Base-by-base conservation (phyloP, 2,329 filamentous ascomycete genomes). In the Capronia americana region DNA sequence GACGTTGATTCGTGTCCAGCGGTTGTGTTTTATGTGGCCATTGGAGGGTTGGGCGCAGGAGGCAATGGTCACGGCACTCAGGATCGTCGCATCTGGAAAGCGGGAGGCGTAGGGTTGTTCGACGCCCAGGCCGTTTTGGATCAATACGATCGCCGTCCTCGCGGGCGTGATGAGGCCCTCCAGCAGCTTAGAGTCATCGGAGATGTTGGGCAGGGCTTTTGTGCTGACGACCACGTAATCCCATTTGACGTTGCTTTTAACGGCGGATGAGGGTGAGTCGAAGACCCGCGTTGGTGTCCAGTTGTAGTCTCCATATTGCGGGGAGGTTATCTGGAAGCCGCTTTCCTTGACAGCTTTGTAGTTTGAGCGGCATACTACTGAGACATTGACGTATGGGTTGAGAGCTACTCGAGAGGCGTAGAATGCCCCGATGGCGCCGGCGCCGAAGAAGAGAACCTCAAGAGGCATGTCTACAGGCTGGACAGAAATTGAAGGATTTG, bases 281-380 rank as follows among this genome's bases (percentile, higher is more conserved):
- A 87, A 91, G n/a, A 86, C 87, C 56, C 84, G 82, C 61, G 87
- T 77, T 3, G 90, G 85, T 44, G 69, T 79, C 79, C 90, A 92
- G 24, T 77, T 83, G 77, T 90, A 91, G 75, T 88, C 81, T 51
- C 89, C 89, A 75, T 90, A 92, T 59, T 86, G 83, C 57, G 84
- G 87, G 4, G 89, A 92, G 58, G 85, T 83, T 41, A 93, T 79
- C 32, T 80, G 78, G 74, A 92, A 89, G 55, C 90, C 90, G 26
- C 83, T 79, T 10, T 80, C 77, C 61, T 84, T 82, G 54, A 92
- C 87, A 38, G 85, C 85, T 26, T 81, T 77, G 81, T 90, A 92
- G 79, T 92, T 92, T 48, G 90, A 92, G 57, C 90, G 86, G 69
- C 90, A 91, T 61, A 91, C 87, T 53, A 91, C 86, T 4, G 90